phyloP scores from a whole-genome alignment of 192 early-diverging fungal species.

The Allomyces arbusculus region DNA sequence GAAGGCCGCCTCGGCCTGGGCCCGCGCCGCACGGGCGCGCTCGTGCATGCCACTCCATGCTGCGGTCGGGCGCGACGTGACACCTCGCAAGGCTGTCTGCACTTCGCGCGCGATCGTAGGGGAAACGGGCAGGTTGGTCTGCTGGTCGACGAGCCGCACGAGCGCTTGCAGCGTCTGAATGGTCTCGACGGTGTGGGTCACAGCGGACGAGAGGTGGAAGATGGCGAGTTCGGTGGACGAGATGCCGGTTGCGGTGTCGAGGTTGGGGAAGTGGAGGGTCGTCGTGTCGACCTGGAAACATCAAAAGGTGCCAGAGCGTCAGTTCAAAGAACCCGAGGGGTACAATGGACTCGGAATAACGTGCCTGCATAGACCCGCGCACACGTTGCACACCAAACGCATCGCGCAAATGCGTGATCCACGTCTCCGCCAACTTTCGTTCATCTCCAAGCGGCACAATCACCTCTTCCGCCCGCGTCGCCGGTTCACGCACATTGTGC shows the following conservation, averaged over 20 bases:
- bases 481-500: conserved; percentile 28
- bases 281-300: background rate
- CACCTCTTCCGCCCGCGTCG: conserved; percentile 2
- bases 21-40: conserved; percentile 39
- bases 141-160: conserved; percentile 43
- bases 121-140: conserved; percentile 83
- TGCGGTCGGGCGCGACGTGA: conserved; percentile 12
- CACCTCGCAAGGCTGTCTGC: conserved; percentile 7
- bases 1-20: conserved; percentile 66
- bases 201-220: conserved; percentile 41
- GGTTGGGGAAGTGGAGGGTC: conserved; percentile 13
- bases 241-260: conserved; percentile 29
- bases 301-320: background rate
- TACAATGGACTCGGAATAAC: background rate
- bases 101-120: conserved; percentile 65
- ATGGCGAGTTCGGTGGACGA: conserved; percentile 68
- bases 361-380: background rate
- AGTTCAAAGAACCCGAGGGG: conserved; percentile 2
- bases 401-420: conserved; percentile 57
- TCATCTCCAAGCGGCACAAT: conserved; percentile 27
- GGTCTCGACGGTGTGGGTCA: conserved; percentile 52
- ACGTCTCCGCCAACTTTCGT: conserved; percentile 54
- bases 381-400: conserved; percentile 59
- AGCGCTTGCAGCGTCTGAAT: conserved; percentile 61
- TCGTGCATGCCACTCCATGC: conserved; percentile 24